Percentiles rank a stretch among this genome's conserved stretches.
phyloP scores from a whole-genome alignment of 2,329 filamentous ascomycete species.

The Xylaria arbuscula region DNA sequence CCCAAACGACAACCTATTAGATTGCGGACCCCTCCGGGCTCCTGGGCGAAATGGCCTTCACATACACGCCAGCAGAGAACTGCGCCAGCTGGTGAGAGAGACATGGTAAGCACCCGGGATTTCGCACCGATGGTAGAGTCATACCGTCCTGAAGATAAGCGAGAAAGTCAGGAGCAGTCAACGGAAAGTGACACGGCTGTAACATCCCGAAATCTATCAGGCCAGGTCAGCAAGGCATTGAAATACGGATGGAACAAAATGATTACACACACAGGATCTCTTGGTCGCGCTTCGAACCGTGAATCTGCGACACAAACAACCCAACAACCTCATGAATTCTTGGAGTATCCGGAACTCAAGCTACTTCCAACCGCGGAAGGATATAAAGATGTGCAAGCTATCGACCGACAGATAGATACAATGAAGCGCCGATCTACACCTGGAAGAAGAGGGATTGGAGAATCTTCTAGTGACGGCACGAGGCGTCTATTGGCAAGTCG shows the following conservation, averaged over 20 bases:
- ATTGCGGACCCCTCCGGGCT: constrained; percentile 44
- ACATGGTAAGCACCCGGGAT: constrained; percentile 45
- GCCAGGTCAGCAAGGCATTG: constrained; percentile 43
- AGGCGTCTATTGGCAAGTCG: constrained; percentile 41
- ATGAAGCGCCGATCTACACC: constrained; percentile 52
- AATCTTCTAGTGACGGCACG: constrained; percentile 34
- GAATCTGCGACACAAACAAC: constrained; percentile 20
- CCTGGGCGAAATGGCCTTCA: constrained; percentile 52
- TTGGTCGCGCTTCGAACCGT: constrained; percentile 22
- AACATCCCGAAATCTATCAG: constrained; percentile 41
- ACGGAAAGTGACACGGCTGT: constrained; percentile 31
- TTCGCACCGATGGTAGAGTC: constrained; percentile 32
- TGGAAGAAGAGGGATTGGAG: constrained; percentile 38
- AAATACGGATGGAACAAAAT: constrained; percentile 45
- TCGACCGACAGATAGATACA: constrained; percentile 49
- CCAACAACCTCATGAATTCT: constrained; percentile 31
- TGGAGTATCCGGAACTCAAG: constrained; percentile 54
- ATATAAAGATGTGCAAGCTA: constrained; percentile 49
- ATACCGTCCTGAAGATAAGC: background rate
- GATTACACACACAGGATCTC: constrained; percentile 30
- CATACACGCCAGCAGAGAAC: constrained; percentile 47
- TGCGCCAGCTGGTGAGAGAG: constrained; percentile 44
- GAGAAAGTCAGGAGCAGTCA: constrained; percentile 8
- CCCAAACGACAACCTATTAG: constrained; percentile 28
- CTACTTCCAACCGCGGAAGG: constrained; percentile 49